Percentiles rank a stretch among this genome's conserved stretches.
Conservation (phyloP, 1,284 basidiomycete genomes). For the Termitomyces sp. region DNA sequence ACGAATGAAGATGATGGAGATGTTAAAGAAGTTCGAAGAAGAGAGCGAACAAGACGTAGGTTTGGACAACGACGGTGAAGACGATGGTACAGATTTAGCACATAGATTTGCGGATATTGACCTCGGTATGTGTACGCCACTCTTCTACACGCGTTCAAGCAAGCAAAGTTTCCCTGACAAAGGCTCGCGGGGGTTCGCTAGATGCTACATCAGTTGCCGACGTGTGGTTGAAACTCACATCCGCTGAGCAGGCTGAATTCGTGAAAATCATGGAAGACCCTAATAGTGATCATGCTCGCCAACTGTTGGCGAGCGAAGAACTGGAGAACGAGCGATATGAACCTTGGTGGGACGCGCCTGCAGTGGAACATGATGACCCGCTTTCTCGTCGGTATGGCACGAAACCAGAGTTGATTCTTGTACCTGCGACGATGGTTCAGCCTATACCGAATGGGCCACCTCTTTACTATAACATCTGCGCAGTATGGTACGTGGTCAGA, state of each 20-base stretch:
- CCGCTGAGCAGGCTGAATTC: conserved; percentile 56
- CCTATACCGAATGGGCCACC: conserved; percentile 35
- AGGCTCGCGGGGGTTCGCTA: conserved; percentile 19
- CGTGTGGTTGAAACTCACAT: conserved; percentile 61
- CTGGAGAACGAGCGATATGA: conserved; percentile 38
- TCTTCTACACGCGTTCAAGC: background rate
- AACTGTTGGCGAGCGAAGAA: conserved; percentile 55
- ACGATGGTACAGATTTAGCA: conserved; percentile 45
- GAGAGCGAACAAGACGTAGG: conserved; percentile 37
- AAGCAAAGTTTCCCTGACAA: background rate
- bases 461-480: conserved; percentile 60
- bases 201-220: conserved; percentile 51
- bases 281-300: conserved; percentile 46
- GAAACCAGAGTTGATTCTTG: conserved; percentile 39
- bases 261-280: conserved; percentile 54
- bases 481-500: conserved; percentile 49
- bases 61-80: conserved; percentile 31
- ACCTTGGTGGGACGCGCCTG: conserved; percentile 61
- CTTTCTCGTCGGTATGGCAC: conserved; percentile 26
- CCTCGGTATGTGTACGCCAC: conserved; percentile 39
- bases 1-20: conserved; percentile 56
- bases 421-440: conserved; percentile 46
- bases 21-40: conserved; percentile 69
- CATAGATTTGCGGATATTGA: conserved; percentile 51
- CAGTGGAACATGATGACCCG: conserved; percentile 12